These are phyloP conservation scores for Cylindrotheca fusiformis DNA, from an alignment of 108 stramenopile genomes.

Conservation along the genomic window DNA sequence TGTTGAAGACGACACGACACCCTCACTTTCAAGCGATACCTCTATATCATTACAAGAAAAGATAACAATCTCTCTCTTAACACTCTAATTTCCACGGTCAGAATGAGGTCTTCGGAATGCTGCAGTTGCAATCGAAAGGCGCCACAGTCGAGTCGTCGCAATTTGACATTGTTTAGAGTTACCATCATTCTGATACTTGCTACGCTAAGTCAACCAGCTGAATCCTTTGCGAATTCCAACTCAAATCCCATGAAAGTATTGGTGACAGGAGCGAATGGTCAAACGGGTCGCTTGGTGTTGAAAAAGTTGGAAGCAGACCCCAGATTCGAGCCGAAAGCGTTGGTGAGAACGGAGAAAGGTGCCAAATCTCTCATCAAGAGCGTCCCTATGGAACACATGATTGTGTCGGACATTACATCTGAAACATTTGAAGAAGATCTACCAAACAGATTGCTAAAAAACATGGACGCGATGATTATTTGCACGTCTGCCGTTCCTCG, in stretches of 20 bases:
- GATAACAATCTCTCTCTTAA: too few relatives aligned
- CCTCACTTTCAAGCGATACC: too few relatives aligned
- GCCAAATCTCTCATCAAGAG: slow-evolving; percentile 44
- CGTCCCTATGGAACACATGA: slow-evolving; percentile 55
- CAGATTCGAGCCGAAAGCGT: slow-evolving; percentile 50
- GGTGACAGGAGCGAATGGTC: slow-evolving; percentile 54
- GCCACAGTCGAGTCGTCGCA: too few relatives aligned
- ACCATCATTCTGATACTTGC: too few relatives aligned
- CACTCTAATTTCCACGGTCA: too few relatives aligned
- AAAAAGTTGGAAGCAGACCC: slow-evolving; percentile 44
- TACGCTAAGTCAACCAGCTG: too few relatives aligned
- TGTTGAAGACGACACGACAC: too few relatives aligned
- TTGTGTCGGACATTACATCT: slow-evolving; percentile 57
- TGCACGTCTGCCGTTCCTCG: slow-evolving; percentile 70
- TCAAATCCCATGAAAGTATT: slow-evolving; percentile 27
- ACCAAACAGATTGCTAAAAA: slow-evolving; percentile 32
- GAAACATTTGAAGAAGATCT: slow-evolving; percentile 32
- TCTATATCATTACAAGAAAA: too few relatives aligned
- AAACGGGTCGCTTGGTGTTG: slow-evolving; percentile 64
- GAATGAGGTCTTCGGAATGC: too few relatives aligned
- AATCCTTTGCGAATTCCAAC: too few relatives aligned
- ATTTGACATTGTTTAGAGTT: too few relatives aligned
- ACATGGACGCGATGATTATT: slow-evolving; percentile 61
- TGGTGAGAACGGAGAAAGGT: slow-evolving; percentile 49
- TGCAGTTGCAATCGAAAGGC: too few relatives aligned